Base-by-base conservation (phyloP, 331 rosid species). In the Malus hybrid region DNA sequence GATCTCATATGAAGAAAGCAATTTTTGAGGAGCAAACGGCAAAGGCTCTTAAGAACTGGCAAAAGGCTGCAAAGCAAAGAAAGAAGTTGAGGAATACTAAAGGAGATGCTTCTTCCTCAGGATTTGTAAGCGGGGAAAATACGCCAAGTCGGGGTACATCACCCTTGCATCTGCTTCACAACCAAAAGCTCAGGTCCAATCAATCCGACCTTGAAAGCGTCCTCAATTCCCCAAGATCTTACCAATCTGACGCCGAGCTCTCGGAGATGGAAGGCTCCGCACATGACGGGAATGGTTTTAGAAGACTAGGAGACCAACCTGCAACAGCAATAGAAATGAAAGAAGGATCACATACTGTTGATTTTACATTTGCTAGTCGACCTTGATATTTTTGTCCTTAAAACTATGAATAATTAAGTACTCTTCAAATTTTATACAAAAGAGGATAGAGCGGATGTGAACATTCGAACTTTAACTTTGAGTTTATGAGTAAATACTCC, bases 1-100 rank as follows among this genome's bases (percentile, higher is more conserved):
- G 93, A 55, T 84, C 93, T 42, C 94, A 86, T 81, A 84, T 83
- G 97, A 89, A 91, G 79, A 83, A 56, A 75, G 67, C 91, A 71
- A 87, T 87, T 5, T 91, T 91, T 67, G 91, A 89, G 82, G 90
- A 91, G 72, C 94, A 89, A 84, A 89, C 92, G 0, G 77, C 91
- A 14, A 89, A 80, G 61, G 94, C 92, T 24, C 88, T 91, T 5
- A 87, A 72, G 85, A 89, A 86, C 48, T 91, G 97, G 94, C 91
- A 83, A 56, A 86, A 83, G 50, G 72, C 78, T 0, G 94, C 92
- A 4, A 89, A 62, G 62, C 85, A 79, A 1, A 81, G 78, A 63
- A 81, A 76, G 14, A 89, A 83, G 75, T 56, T 80, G 70, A 87
- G 81, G 72, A 77, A 83, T 0, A 77, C 60, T 33, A 83, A 76